A percentile compares a stretch with the other conserved stretches of the same genome.
Evolutionary conservation across 2,329 filamentous ascomycete species (phyloP).

Genomic region (Pyrenochaeta sp.): DNA sequence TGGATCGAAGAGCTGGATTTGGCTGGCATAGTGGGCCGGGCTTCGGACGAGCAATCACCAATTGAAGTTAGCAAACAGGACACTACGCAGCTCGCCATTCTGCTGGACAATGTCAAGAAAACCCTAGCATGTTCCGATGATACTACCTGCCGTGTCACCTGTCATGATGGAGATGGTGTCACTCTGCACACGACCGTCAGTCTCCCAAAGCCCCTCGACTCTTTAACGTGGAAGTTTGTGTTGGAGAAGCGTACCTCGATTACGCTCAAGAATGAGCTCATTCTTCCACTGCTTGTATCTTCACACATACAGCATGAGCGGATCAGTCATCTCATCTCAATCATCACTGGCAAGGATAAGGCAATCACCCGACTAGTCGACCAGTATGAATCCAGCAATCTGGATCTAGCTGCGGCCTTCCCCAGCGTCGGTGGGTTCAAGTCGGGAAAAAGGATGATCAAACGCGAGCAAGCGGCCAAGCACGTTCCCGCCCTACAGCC

Average conservation of each 20-base stretch:
- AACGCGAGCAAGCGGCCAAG: constrained; percentile 61
- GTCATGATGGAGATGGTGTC: constrained; percentile 47
- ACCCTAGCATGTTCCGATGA: constrained; percentile 52
- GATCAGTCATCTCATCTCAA: constrained; percentile 58
- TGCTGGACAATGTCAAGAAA: constrained; percentile 70
- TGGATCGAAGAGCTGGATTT: constrained; percentile 74
- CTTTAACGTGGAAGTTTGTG: constrained; percentile 71
- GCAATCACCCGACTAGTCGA: constrained; percentile 66
- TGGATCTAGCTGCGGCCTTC: constrained; percentile 66
- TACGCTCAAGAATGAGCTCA: constrained; percentile 58
- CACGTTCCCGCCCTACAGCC: constrained; percentile 63
- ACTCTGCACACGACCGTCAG: constrained; percentile 65
- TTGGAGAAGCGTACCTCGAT: constrained; percentile 56
- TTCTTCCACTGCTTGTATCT: constrained; percentile 62
- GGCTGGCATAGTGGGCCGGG: constrained; percentile 69
- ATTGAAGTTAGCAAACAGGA: constrained; percentile 76
- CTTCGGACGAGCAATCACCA: constrained; percentile 69
- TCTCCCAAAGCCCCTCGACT: constrained; percentile 69
- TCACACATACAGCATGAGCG: constrained; percentile 58
- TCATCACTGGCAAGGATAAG: constrained; percentile 66
- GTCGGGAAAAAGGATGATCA: constrained; percentile 53
- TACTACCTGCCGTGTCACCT: constrained; percentile 46
- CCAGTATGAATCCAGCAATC: constrained; percentile 63
- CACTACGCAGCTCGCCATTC: constrained; percentile 70
- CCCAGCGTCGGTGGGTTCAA: constrained; percentile 61